A percentile compares a stretch with the other conserved stretches of the same genome.
Conservation (phyloP, 441 rosid genomes). For the Adansonia gregorii region DNA sequence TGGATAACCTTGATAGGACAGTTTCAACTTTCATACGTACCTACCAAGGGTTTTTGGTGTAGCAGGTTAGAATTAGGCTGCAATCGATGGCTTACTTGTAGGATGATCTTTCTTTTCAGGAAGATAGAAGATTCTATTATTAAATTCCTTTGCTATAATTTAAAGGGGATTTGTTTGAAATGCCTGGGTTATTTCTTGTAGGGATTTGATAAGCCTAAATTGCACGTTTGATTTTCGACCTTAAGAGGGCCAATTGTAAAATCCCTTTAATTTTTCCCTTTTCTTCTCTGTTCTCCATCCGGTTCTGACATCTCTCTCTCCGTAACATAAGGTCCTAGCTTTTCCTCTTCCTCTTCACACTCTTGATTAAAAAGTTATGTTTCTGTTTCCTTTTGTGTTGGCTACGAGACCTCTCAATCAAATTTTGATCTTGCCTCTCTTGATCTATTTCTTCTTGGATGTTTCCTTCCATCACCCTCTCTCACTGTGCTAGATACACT, state of each 20-base stretch:
- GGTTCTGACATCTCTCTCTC: not conserved
- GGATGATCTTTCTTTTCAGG: slow-evolving; percentile 7
- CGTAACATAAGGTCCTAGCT: slow-evolving; percentile 9
- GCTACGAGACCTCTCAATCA: not conserved
- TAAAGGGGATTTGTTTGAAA: not conserved
- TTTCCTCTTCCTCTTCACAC: slow-evolving; percentile 11
- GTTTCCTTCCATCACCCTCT: not conserved
- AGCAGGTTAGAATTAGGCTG: not conserved
- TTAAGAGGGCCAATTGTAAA: not conserved
- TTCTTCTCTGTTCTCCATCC: not conserved
- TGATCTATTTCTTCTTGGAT: slow-evolving; percentile 4
- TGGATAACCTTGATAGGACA: not conserved
- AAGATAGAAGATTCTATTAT: not conserved
- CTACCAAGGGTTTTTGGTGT: not conserved
- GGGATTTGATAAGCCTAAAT: not conserved
- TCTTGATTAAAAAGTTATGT: not conserved
- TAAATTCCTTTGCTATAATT: not conserved
- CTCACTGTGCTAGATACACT: not conserved
- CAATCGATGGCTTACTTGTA: not conserved
- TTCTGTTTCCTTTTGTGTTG: not conserved
- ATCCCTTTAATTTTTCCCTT: not conserved
- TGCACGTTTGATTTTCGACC: not conserved
- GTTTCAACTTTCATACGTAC: not conserved
- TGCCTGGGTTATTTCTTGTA: not conserved
- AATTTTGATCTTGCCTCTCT: not conserved